Base-by-base conservation (phyloP, 108 stramenopile genomes). In the Cyclotella atomus region DNA sequence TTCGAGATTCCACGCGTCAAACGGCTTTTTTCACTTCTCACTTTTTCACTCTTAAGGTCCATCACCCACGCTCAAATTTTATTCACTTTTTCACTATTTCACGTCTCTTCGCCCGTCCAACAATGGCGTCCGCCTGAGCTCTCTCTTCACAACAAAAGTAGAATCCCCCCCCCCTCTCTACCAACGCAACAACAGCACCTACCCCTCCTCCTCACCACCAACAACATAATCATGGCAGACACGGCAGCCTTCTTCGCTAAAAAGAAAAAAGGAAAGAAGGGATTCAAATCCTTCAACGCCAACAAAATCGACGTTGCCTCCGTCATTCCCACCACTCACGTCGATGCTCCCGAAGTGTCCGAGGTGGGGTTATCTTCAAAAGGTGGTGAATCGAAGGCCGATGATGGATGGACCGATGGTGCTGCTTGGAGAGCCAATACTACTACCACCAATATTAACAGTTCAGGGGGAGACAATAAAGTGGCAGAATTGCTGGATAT, bases 241-340 rank as follows among this genome's bases (percentile, higher is more conserved):
- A 71, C 76, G 49, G 78, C 90, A 61, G 91, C 89, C 59, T 96
- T 96, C 83, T 93, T 93, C 70, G 91, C 92, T 12, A 68, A 73
- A 44, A 79, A 79, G 67, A 95, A 91, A 75, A 91, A 92, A 71
- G 91, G 89, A 68, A 94, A 92, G 75, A 87, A 86, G 82, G 87
- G 87, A 75, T 87, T 86, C 63, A 92, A 92, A 77, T 76, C 89
- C 68, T 96, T 96, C 82, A 96, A 96, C 68, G 95, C 95, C 52
- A 96, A 96, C 80, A 84, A 85, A 50, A 89, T 93, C 68, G 93
- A 96, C 78, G 87, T 83, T 4, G 65, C 87, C 14, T 68, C 87
- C n/a, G 87, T 94, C 33, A 71, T 79, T 0, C 65, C 75, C 27
- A 82, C 84, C 17, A 74, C 68, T 38, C 79, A 81, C 61, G 90